Percentiles rank a stretch among this genome's conserved stretches.
Evolutionary conservation across 2,329 filamentous ascomycete species (phyloP).

Genomic region (Coleophoma crateriformis): DNA sequence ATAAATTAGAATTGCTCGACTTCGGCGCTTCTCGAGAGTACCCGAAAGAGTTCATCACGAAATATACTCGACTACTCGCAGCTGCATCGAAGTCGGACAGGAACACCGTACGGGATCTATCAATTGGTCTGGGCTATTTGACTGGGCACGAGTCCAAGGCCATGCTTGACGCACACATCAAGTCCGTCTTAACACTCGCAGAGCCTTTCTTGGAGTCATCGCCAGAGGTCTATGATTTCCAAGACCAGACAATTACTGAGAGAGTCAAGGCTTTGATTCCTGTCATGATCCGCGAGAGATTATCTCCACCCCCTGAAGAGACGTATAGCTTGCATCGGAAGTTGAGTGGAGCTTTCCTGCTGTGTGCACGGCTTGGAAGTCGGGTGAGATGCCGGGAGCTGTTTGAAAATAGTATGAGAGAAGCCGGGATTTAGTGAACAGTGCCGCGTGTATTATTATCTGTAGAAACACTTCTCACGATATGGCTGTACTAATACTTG

Average conservation of each 20-base stretch:
- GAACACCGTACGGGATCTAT: slow-evolving; percentile 57
- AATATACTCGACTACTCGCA: slow-evolving; percentile 74
- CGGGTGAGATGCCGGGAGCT: slow-evolving; percentile 74
- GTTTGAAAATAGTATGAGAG: slow-evolving; percentile 49
- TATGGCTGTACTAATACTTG: too few relatives aligned
- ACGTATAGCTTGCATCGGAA: slow-evolving; percentile 96
- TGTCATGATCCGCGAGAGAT: slow-evolving; percentile 82
- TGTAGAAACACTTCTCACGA: too few relatives aligned
- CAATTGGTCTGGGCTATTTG: slow-evolving; percentile 78
- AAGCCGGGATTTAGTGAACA: slow-evolving; percentile 10
- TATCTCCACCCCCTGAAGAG: slow-evolving; percentile 92
- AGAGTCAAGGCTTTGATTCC: slow-evolving; percentile 84
- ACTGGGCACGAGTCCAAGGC: slow-evolving; percentile 79
- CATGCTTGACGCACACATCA: slow-evolving; percentile 90
- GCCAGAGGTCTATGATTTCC: slow-evolving; percentile 85
- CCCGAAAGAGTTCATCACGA: slow-evolving; percentile 70
- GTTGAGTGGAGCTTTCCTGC: slow-evolving; percentile 86
- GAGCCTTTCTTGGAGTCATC: slow-evolving; percentile 79
- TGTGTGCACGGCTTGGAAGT: slow-evolving; percentile 84
- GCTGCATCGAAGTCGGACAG: slow-evolving; percentile 72
- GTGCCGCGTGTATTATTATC: slow-evolving; percentile 3
- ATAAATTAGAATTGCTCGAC: slow-evolving; percentile 84
- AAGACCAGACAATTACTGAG: slow-evolving; percentile 93
- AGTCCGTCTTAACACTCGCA: slow-evolving; percentile 81
- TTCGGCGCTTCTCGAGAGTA: slow-evolving; percentile 91